These are phyloP conservation scores for Trichoderma reesei DNA, from an alignment of 495 filamentous ascomycete species.

Conservation along the genomic window DNA sequence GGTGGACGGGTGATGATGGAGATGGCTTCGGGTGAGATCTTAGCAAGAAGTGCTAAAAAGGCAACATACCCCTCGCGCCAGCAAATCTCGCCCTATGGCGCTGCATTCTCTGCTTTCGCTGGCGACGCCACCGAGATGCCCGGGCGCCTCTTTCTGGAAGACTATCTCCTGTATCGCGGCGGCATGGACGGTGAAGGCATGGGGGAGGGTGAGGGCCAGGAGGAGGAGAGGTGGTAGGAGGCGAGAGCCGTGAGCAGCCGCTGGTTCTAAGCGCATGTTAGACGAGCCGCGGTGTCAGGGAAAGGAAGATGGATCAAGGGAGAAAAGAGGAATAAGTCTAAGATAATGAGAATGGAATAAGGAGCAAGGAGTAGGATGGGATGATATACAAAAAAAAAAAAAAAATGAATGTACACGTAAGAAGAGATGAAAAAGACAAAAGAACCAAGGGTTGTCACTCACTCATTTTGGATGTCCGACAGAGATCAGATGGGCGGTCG, in stretches of 20 bases:
- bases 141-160: not conserved
- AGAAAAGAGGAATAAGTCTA: not conserved
- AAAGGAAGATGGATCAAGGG: not conserved
- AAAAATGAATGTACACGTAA: too few species aligned
- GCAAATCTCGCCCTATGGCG: slow-evolving; percentile 59
- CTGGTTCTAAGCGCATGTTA: not conserved
- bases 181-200: slow-evolving; percentile 4
- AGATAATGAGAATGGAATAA: too few species aligned
- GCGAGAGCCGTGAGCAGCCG: not conserved
- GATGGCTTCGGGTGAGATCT: not conserved
- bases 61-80: slow-evolving; percentile 46
- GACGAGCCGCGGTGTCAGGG: not conserved
- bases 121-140: slow-evolving; percentile 57
- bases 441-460: not conserved
- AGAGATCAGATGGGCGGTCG: not conserved
- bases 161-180: not conserved
- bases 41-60: not conserved
- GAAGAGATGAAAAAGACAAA: too few species aligned
- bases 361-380: too few species aligned
- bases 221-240: not conserved
- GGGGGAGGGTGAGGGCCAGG: not conserved
- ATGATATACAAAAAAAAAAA: too few species aligned
- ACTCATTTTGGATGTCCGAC: not conserved
- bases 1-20: not conserved
- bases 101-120: slow-evolving; percentile 70